Evolutionary conservation across 2,329 filamentous ascomycete genomes (phyloP), one percentile per base, ranked within the genome.

Genomic region (Scedosporium apiospermum): DNA sequence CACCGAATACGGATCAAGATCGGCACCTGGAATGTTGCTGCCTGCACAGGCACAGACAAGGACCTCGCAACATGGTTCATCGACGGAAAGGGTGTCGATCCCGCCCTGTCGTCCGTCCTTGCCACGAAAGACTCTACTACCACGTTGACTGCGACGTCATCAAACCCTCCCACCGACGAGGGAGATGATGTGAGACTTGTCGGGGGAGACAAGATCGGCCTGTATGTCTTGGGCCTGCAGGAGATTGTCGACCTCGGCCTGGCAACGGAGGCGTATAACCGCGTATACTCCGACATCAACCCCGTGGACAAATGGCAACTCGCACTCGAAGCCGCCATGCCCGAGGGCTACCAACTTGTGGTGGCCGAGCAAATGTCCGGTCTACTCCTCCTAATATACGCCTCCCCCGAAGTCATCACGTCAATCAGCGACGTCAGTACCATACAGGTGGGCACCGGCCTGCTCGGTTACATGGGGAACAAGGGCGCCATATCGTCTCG

Each of bases 381-480:
- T 0, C 75, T 99, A 23, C 78, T 96, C 49, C 78, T 97, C 2
- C 79, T 98, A 30, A 82, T 97, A 27, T 98, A 95, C 71, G 93
- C 91, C 2, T 90, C 93, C 0, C 87, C 92, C 0, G 82, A 86
- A 7, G 80, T 98, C 49, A 84, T 85, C 1, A 81, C 87, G 0
- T 89, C 88, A 2, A 84, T 98, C 68, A 90, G 86, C 65, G 90
- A 90, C 58, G 85, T 96, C 67, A 96, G 90, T 73, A 92, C 88
- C 1, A 87, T 87, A 4, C 88, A 85, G 63, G 88, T 98, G 6
- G 93, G 93, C 0, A 99, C 95, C 0, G 95, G 95, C 0, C 74
- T 98, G 53, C 84, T 96, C 74, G 93, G 93, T 0, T 96, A 96
- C 70, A 88, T 97, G 78, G 95, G 95, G 9, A 99, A 99, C 74